Evolutionary conservation across 1,284 basidiomycete species (phyloP).

Genomic region (Cutaneotrichosporon curvatum): DNA sequence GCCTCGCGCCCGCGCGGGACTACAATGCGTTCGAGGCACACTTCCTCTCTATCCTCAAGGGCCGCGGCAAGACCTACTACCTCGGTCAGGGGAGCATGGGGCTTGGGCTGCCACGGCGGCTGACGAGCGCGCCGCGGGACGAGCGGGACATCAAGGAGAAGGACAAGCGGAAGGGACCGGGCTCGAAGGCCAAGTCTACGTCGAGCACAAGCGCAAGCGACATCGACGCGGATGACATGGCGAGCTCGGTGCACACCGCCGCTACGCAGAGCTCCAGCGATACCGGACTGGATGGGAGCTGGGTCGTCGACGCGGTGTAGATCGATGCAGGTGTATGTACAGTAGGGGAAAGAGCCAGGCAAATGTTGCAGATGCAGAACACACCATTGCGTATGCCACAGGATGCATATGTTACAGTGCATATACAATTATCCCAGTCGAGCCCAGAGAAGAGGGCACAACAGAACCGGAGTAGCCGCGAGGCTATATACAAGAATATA

Average conservation of each 20-base stretch:
- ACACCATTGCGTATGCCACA: too few species aligned
- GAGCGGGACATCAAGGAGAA: conserved; percentile 16
- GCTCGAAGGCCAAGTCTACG: background rate
- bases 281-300: conserved; percentile 33
- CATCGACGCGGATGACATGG: conserved; percentile 37
- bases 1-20: conserved; percentile 25
- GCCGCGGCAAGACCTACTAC: conserved; percentile 13
- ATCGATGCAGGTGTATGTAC: too few species aligned
- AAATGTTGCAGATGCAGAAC: too few species aligned
- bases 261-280: conserved; percentile 22
- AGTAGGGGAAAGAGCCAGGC: too few species aligned
- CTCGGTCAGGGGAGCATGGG: conserved; percentile 28
- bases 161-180: conserved; percentile 19
- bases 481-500: too few species aligned
- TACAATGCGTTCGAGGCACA: conserved; percentile 30
- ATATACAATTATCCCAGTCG: too few species aligned
- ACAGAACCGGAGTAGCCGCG: too few species aligned
- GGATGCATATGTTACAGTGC: too few species aligned
- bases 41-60: conserved; percentile 30
- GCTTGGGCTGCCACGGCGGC: conserved; percentile 17
- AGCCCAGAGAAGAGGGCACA: too few species aligned
- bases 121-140: conserved; percentile 22
- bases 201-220: conserved; percentile 14
- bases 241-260: conserved; percentile 33
- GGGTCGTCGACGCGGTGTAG: conserved; percentile 21